phyloP scores from a whole-genome alignment of 768 basidiomycete genomes.

The Lyophyllum semitale region DNA sequence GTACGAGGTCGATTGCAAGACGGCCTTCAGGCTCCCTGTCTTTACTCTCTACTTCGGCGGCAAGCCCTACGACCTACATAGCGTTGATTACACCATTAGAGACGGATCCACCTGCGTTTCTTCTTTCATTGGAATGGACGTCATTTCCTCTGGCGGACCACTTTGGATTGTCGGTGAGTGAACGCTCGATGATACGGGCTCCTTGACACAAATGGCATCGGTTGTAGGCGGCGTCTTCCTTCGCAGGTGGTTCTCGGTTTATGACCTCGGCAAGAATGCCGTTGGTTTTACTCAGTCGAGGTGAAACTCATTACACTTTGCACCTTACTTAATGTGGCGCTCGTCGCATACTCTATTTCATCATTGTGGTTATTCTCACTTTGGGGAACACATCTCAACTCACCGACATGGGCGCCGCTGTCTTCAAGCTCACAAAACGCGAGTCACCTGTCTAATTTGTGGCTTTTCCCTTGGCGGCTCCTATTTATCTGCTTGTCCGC shows the following conservation, averaged over 20 bases:
- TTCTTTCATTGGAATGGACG: slow-evolving; percentile 89
- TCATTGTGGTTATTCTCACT: too few species aligned
- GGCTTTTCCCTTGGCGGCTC: too few species aligned
- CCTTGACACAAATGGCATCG: neutral
- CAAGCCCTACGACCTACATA: neutral
- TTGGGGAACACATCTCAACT: too few species aligned
- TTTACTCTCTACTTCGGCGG: neutral
- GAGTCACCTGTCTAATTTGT: too few species aligned
- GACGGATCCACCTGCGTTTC: slow-evolving; percentile 68
- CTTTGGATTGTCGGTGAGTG: slow-evolving; percentile 84
- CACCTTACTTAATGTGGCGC: too few species aligned
- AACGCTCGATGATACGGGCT: slow-evolving; percentile 20
- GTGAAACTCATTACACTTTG: slow-evolving; percentile 11
- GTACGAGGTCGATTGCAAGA: neutral
- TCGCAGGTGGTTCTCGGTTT: slow-evolving; percentile 86
- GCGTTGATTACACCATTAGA: neutral
- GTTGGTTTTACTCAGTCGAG: slow-evolving; percentile 74
- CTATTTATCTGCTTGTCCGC: too few species aligned
- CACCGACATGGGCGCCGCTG: neutral
- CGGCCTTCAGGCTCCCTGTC: neutral
- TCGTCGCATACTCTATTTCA: too few species aligned
- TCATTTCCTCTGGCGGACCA: slow-evolving; percentile 76
- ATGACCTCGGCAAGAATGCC: slow-evolving; percentile 74
- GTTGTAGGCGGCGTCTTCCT: slow-evolving; percentile 82
- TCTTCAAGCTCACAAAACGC: too few species aligned